A percentile compares a stretch with the other conserved stretches of the same genome.
phyloP scores from a whole-genome alignment of 805 yeast genomes.

The Sugiyamaella chiloensis region DNA sequence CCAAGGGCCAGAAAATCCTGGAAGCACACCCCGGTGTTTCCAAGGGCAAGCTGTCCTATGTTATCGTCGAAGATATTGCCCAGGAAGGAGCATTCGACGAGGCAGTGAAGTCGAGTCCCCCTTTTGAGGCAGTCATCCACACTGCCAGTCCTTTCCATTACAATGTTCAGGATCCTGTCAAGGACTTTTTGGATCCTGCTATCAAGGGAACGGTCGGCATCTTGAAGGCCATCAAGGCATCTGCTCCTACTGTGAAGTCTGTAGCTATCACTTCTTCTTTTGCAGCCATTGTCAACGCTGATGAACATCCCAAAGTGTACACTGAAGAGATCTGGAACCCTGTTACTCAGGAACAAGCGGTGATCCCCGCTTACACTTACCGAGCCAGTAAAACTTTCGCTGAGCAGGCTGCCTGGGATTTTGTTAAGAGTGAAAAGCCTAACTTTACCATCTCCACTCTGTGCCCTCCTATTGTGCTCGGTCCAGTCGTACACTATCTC shows the following conservation, averaged over 20 bases:
- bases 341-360: conserved; percentile 31
- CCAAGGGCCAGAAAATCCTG: conserved; percentile 39
- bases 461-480: conserved; percentile 32
- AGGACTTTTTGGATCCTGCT: conserved; percentile 45
- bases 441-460: conserved; percentile 26
- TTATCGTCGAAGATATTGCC: conserved; percentile 34
- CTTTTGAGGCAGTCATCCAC: conserved; percentile 36
- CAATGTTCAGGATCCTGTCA: conserved; percentile 37
- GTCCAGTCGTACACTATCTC: conserved; percentile 29
- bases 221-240: conserved; percentile 36
- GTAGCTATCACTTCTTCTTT: conserved; percentile 48
- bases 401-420: conserved; percentile 58
- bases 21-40: conserved; percentile 27
- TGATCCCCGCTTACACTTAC: conserved; percentile 21
- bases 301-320: conserved; percentile 22
- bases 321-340: conserved; percentile 29
- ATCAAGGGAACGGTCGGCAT: conserved; percentile 44
- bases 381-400: conserved; percentile 52
- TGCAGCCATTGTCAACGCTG: conserved; percentile 43
- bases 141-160: conserved; percentile 43
- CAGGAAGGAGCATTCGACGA: conserved; percentile 46
- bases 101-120: conserved; percentile 37
- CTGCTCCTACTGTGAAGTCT: conserved; percentile 39
- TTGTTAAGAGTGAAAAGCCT: conserved; percentile 28
- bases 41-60: conserved; percentile 30